Base-by-base conservation (phyloP, 2,329 filamentous ascomycete genomes). In the Aspergillus alliaceus region DNA sequence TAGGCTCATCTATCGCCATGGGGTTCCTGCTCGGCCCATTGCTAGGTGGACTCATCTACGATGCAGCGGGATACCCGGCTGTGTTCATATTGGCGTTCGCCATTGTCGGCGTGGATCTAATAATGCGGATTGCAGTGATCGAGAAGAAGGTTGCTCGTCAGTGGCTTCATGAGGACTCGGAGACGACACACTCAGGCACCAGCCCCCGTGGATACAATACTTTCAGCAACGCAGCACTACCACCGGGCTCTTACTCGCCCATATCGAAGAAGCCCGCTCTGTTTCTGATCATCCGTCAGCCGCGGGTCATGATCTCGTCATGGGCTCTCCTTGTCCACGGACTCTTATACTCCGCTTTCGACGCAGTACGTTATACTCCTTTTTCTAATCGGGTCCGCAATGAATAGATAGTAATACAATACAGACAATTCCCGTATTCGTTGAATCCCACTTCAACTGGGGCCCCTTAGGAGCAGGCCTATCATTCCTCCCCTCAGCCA, bases 11-110 rank as follows among this genome's bases (percentile, higher is more conserved):
- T 59, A 82, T 86, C 51, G 82, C 81, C 0, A 75, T 85, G 0
- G 85, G 85, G 0, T 79, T 81, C 40, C 71, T 88, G 5, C 72
- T 82, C 15, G 80, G 84, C 0, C 86, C 86, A 0, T 75, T 85
- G 0, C 69, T 86, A 0, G 86, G 86, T 3, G 86, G 86, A 0
- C 65, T 86, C 0, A 69, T 88, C 1, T 88, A 88, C 66, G 76
- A 82, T 27, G 82, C 82, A 63, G 78, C 80, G 1, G 86, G 86
- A 2, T 84, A 84, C 64, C 66, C 71, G 12, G 84, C 84, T 0
- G 84, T 88, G 0, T 87, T 87, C 66, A 80, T 79, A 0, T 71
- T 87, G 24, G 81, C 79, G 0, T 77, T 84, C 48, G 80, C 75
- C 0, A 69, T 88, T 8, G 67, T 89, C 1, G 78, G 66, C 0